Evolutionary conservation across 495 filamentous ascomycete species (phyloP).

Genomic region (Penicillium pancosmium): DNA sequence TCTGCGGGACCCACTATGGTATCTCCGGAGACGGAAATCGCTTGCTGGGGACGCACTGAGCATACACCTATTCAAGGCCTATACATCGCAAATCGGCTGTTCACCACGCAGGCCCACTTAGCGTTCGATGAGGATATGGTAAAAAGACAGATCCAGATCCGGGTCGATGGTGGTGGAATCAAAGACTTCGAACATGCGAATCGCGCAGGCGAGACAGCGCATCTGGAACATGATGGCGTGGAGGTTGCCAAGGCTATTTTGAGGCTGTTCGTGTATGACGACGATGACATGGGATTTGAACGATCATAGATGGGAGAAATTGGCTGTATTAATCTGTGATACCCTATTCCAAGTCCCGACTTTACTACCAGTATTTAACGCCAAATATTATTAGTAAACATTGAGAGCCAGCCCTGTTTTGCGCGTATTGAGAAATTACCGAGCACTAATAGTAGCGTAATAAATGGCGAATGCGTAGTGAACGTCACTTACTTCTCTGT

Average conservation of each 20-base stretch:
- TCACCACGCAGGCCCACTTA: conserved; percentile 26
- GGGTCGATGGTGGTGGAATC: conserved; percentile 25
- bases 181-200: conserved; percentile 26
- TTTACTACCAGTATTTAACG: no score
- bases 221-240: conserved; percentile 28
- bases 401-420: no score
- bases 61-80: conserved; percentile 26
- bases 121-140: conserved; percentile 31
- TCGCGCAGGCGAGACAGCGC: conserved; percentile 24
- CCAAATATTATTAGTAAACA: no score
- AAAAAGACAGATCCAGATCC: conserved; percentile 26
- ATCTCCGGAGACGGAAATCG: conserved; percentile 13
- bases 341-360: no score
- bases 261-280: conserved; percentile 22
- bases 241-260: conserved; percentile 29
- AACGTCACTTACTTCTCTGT: no score
- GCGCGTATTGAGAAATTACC: no score
- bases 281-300: conserved; percentile 11
- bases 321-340: no score
- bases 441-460: no score
- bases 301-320: no score
- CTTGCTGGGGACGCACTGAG: conserved; percentile 25
- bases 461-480: no score
- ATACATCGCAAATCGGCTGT: conserved; percentile 24
- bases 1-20: conserved; percentile 15